Percentiles rank a stretch among this genome's conserved stretches.
Conservation (phyloP, 2,329 filamentous ascomycete genomes). For the Trichoderma sp. region DNA sequence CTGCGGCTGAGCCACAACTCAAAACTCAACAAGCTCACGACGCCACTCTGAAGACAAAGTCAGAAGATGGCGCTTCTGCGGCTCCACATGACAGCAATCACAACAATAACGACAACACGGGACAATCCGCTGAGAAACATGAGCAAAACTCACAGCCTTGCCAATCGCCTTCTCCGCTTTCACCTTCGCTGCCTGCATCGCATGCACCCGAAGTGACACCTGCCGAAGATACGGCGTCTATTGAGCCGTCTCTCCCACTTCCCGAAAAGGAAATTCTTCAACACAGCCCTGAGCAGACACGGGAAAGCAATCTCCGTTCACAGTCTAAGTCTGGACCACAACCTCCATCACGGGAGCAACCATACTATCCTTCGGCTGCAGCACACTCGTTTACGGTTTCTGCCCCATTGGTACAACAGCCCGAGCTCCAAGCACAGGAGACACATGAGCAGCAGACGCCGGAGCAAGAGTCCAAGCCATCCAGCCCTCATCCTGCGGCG, state of each 20-base stretch:
- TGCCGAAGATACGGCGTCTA: not conserved
- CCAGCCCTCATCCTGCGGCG: not conserved
- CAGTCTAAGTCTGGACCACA: not conserved
- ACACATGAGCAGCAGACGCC: not conserved
- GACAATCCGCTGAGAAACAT: not conserved
- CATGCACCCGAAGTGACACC: not conserved
- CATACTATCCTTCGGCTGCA: slow-evolving; percentile 11
- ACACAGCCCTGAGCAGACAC: not conserved
- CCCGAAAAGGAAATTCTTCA: slow-evolving; percentile 13
- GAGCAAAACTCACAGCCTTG: not conserved
- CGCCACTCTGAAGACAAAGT: not conserved
- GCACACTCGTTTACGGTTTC: not conserved
- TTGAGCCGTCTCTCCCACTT: slow-evolving; percentile 5
- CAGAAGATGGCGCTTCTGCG: not conserved
- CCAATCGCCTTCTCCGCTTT: not conserved
- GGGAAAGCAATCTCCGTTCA: not conserved
- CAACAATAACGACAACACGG: not conserved
- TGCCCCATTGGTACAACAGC: not conserved
- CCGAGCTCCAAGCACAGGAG: not conserved
- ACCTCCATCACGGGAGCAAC: not conserved
- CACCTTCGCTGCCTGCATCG: not conserved
- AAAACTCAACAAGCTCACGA: slow-evolving; percentile 1
- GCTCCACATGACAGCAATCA: not conserved
- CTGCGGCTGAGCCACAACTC: slow-evolving; percentile 6
- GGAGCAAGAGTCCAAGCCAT: not conserved